These are phyloP conservation scores for Lobosporangium transversale DNA, from an alignment of 192 early-diverging fungal species.

Conservation along the genomic window DNA sequence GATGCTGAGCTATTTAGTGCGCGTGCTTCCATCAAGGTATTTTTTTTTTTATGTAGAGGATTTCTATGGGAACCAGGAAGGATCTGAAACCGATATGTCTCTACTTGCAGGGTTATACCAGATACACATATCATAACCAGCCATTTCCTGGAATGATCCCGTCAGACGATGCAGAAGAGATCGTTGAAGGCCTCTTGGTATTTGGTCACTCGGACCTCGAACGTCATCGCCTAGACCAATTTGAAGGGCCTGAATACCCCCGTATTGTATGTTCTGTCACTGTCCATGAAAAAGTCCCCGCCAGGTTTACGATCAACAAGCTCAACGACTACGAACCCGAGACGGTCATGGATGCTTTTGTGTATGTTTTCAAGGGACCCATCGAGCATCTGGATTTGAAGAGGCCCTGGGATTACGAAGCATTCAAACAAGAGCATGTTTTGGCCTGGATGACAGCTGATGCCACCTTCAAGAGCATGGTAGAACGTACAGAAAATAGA, in stretches of 20 bases:
- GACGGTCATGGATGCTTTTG: slow-evolving; percentile 1
- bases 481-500: slow-evolving; percentile 4
- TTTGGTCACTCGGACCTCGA: slow-evolving; percentile 31
- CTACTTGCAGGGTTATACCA: slow-evolving; percentile 14
- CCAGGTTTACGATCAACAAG: background rate
- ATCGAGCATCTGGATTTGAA: slow-evolving; percentile 16
- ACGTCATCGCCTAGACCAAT: slow-evolving; percentile 24
- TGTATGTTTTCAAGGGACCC: slow-evolving; percentile 23
- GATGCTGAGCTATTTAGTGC: slow-evolving; percentile 11
- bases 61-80: too few species aligned
- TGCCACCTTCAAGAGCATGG: slow-evolving; percentile 21
- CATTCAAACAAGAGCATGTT: slow-evolving; percentile 27
- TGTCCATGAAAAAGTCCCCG: slow-evolving; percentile 4
- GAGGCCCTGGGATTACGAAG: slow-evolving; percentile 26
- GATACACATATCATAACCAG: slow-evolving; percentile 36
- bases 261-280: background rate
- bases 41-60: too few species aligned
- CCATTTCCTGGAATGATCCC: slow-evolving; percentile 39
- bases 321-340: background rate
- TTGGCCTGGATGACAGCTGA: slow-evolving; percentile 12
- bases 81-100: too few species aligned
- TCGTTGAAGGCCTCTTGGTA: slow-evolving; percentile 23
- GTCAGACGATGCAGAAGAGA: slow-evolving; percentile 1
- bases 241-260: slow-evolving; percentile 36
- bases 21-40: slow-evolving; percentile 26